Base-by-base conservation (phyloP, 768 basidiomycete species). In the Lenzites betulinus region DNA sequence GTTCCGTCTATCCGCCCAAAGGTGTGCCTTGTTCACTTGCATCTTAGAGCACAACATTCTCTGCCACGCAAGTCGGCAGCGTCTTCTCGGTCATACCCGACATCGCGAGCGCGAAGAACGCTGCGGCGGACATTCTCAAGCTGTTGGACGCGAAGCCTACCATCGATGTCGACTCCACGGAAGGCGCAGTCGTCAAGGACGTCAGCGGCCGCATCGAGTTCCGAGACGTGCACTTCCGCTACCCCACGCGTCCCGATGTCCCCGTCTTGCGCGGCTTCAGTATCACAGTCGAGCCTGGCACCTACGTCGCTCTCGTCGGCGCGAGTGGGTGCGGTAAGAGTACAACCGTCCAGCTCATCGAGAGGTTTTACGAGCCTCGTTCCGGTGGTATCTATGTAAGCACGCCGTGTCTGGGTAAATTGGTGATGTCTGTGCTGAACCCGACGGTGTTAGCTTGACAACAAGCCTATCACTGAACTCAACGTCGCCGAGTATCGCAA, bases 401-500 rank as follows among this genome's bases (percentile, higher is more conserved):
- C 66, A n/a, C 5, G 7, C 28, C 7, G 16, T 15, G 26, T 2
- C 26, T 18, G 73, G 7, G 33, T 28, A 22, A 5, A 18, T 38
- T 38, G 5, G 1, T 35, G 5, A 25, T 18, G 1, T 3, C 22
- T 8, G 59, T 64, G 55, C 39, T 41, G n/a, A 42, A 41, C 35
- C 44, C 48, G 30, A 9, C 36, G 54, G 43, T 11, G 18, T 42
- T 62, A 87, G 83, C 79, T 95, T 46, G 92, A 95, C 66, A 86
- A 83, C 38, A 79, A 88, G 69, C 81, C 83, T 54, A 88, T 96
- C 71, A 79, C 81, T 13, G 84, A 90, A 11, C 81, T 91, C 63
- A 93, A 93, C 64, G 77, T 94, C 41, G 85, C 90, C 63, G 90
- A 91, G 56, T 98, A 95, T 78, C 85, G 95, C 59, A 89, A 92